Evolutionary conservation across 495 filamentous ascomycete species (phyloP).

Genomic region (Penicillium parvum): DNA sequence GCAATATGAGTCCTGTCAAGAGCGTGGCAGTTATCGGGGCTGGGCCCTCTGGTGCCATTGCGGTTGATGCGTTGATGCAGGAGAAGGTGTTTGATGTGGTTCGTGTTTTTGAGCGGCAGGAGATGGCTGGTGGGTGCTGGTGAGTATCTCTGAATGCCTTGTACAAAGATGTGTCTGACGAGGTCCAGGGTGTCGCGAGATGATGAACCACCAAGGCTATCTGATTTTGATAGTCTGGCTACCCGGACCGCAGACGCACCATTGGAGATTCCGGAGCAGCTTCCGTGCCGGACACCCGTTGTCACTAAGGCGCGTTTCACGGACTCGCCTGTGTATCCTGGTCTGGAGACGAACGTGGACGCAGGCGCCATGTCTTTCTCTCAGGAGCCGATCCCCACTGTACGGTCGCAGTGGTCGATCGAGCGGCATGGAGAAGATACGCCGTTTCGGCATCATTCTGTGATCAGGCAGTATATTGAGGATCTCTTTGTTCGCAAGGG

Average conservation of each 20-base stretch:
- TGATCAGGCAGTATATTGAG: constrained; percentile 38
- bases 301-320: constrained; percentile 42
- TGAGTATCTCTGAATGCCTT: constrained; percentile 9
- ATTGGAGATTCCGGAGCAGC: constrained; percentile 37
- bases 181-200: constrained; percentile 41
- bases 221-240: constrained; percentile 39
- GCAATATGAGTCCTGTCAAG: constrained; percentile 32
- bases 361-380: constrained; percentile 40
- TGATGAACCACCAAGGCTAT: constrained; percentile 23
- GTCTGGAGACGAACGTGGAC: constrained; percentile 39
- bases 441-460: constrained; percentile 36
- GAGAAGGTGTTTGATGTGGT: constrained; percentile 53
- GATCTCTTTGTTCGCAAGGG: constrained; percentile 32
- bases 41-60: constrained; percentile 55
- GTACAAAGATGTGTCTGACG: constrained; percentile 3
- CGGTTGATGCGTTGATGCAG: constrained; percentile 52
- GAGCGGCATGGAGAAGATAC: constrained; percentile 33
- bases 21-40: constrained; percentile 56
- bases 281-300: constrained; percentile 45
- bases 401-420: constrained; percentile 34
- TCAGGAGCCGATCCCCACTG: constrained; percentile 30
- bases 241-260: constrained; percentile 46
- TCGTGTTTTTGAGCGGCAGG: constrained; percentile 56
- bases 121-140: constrained; percentile 56
- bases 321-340: constrained; percentile 41